These are phyloP conservation scores for Nakazawaea ambrosiae DNA, from an alignment of 805 yeast genomes.

Conservation along the genomic window DNA sequence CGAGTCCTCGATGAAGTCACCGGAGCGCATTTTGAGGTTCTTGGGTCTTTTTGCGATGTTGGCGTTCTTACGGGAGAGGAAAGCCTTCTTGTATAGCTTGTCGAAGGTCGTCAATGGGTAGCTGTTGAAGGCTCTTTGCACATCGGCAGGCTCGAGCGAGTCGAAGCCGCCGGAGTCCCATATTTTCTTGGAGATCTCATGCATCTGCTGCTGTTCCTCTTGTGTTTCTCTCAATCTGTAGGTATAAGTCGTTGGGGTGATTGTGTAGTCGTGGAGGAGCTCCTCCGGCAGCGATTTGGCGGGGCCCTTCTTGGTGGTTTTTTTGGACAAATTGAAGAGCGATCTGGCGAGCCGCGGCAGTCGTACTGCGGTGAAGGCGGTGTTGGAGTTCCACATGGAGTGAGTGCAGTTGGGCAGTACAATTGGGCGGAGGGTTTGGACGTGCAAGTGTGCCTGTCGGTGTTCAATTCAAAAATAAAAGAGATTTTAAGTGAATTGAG, in stretches of 20 bases:
- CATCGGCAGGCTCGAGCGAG: conserved; percentile 24
- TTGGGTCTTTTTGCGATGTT: conserved; percentile 40
- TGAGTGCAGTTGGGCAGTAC: too few relatives aligned
- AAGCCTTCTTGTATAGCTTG: conserved; percentile 24
- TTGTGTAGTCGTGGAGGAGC: conserved; percentile 13
- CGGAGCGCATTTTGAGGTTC: conserved; percentile 59
- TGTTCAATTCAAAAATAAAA: too few relatives aligned
- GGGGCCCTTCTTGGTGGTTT: background rate
- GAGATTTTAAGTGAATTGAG: too few relatives aligned
- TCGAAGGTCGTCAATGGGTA: conserved; percentile 35
- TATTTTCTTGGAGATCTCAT: conserved; percentile 7
- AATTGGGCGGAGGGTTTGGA: too few relatives aligned
- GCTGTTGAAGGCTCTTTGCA: conserved; percentile 30
- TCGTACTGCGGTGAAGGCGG: too few relatives aligned
- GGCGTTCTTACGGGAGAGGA: conserved; percentile 18
- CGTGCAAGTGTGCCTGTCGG: too few relatives aligned
- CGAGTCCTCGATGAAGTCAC: conserved; percentile 82
- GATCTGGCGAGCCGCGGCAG: too few relatives aligned
- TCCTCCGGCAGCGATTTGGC: background rate
- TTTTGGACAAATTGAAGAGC: background rate
- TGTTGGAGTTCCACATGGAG: too few relatives aligned
- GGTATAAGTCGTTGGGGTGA: conserved; percentile 16
- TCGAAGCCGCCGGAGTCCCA: conserved; percentile 29
- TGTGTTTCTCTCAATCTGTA: conserved; percentile 11
- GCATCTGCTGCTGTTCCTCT: background rate